Evolutionary conservation across 2,329 filamentous ascomycete genomes (phyloP), one percentile per base, ranked within the genome.

Genomic region (Blastomyces silverae): DNA sequence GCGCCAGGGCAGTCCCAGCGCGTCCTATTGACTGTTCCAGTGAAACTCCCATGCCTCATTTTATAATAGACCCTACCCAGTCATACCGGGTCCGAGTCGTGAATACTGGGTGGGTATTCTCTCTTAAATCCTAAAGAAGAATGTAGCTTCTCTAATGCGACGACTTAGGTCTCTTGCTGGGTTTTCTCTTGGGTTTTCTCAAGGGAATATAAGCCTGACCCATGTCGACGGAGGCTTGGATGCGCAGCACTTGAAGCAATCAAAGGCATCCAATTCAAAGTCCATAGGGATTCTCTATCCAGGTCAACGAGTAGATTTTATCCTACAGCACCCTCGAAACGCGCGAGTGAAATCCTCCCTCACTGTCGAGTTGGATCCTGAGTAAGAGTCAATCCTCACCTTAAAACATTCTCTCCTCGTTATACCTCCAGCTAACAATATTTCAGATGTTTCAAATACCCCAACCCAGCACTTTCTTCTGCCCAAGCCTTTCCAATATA

Each of bases 241-340:
- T 22, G 72, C 79, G 0, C 69, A 75, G 28, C 67, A 60, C 5
- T 62, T 67, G 0, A 46, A 31, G 13, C 31, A 22, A 7, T 53
- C 68, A 13, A 48, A 67, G 3, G 53, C 66, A 5, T 28, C 62
- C 28, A 64, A 69, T 34, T 67, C 73, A 22, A 72, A 72, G 53
- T 76, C 75, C 0, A 68, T 76, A n/a, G 79, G 80, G 3, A 73
- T 77, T 53, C 68, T 81, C 7, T 76, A 78, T 63, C 77, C 79
- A 3, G 80, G 80, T 8, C 78, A 82, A 64, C 75, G 80, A 37
- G 75, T 80, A 66, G 79, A 81, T 65, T 68, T 80, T 65, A 69
- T 77, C 31, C 60, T 78, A 34, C 71, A 67, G 3, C 66, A 70
- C 20, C 57, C 71, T n/a, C 52, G 46, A 65, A 48, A 48, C 42